phyloP scores from a whole-genome alignment of 441 rosid species.

The Mallotus repandus region DNA sequence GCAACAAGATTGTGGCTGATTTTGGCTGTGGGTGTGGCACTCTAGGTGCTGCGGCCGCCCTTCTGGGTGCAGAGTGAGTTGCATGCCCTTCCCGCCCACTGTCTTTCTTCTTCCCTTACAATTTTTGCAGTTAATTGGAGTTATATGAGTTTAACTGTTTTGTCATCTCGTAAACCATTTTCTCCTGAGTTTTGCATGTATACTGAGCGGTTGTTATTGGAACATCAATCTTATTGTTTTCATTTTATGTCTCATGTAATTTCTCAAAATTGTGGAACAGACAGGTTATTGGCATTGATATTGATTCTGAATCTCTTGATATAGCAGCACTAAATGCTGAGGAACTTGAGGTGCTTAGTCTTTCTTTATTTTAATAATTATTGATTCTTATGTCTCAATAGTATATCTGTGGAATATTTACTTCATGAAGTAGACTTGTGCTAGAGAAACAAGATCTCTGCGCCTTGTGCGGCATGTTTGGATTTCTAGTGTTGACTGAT shows the following conservation, averaged over 20 bases:
- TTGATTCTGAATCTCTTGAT: conserved; percentile 76
- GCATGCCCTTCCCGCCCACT: not conserved
- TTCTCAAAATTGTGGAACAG: conserved; percentile 36
- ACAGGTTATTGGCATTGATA: conserved; percentile 72
- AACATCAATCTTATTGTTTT: not conserved
- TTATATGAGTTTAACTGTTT: not conserved
- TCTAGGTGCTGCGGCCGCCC: conserved; percentile 78
- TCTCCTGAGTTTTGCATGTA: not conserved
- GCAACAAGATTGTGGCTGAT: conserved; percentile 77
- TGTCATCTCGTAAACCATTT: not conserved
- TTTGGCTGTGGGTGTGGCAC: conserved; percentile 98
- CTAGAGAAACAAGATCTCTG: not conserved
- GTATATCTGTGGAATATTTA: not conserved
- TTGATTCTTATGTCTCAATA: not conserved
- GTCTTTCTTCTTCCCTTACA: not conserved
- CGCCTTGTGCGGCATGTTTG: not conserved
- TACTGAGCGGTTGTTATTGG: not conserved
- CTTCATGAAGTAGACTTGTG: not conserved
- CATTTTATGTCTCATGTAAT: conserved; percentile 5
- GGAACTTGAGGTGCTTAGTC: conserved; percentile 65
- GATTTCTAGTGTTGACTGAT: not conserved
- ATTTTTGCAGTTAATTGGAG: not conserved
- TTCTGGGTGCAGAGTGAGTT: conserved; percentile 87
- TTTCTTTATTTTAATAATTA: conserved; percentile 13
- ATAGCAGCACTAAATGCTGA: conserved; percentile 70